These are phyloP conservation scores for Poronia punctata DNA, from an alignment of 495 filamentous ascomycete species.

Conservation along the genomic window DNA sequence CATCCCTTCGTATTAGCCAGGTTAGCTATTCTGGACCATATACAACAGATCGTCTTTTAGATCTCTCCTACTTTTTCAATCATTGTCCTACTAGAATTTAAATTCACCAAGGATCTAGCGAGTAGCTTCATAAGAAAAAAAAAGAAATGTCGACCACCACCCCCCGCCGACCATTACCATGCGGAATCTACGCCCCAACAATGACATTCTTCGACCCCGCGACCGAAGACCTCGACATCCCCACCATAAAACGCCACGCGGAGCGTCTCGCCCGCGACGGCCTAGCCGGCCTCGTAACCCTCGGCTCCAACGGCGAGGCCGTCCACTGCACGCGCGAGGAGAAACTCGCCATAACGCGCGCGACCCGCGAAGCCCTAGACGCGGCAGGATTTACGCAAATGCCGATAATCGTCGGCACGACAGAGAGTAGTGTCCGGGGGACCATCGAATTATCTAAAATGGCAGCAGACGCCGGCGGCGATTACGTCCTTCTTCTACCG, in stretches of 20 bases:
- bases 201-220: conserved; percentile 83
- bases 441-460: conserved; percentile 69
- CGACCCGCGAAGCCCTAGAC: conserved; percentile 76
- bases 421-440: conserved; percentile 69
- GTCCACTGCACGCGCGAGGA: conserved; percentile 73
- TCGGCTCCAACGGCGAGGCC: conserved; percentile 88
- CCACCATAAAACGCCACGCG: conserved; percentile 70
- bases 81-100: too few species aligned
- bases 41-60: too few species aligned
- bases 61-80: too few species aligned
- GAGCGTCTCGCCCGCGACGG: conserved; percentile 75
- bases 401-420: conserved; percentile 74
- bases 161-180: conserved; percentile 58
- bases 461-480: conserved; percentile 61
- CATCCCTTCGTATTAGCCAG: too few species aligned
- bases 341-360: conserved; percentile 65
- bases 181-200: conserved; percentile 82
- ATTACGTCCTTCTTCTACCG: conserved; percentile 70
- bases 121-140: too few species aligned
- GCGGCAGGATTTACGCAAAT: conserved; percentile 69
- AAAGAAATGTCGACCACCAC: too few species aligned
- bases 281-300: conserved; percentile 75
- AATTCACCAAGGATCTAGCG: too few species aligned
- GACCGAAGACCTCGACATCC: conserved; percentile 77
- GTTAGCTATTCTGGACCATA: too few species aligned